phyloP scores from a whole-genome alignment of 73 alveolate genomes.

The Breviolum minutum region DNA sequence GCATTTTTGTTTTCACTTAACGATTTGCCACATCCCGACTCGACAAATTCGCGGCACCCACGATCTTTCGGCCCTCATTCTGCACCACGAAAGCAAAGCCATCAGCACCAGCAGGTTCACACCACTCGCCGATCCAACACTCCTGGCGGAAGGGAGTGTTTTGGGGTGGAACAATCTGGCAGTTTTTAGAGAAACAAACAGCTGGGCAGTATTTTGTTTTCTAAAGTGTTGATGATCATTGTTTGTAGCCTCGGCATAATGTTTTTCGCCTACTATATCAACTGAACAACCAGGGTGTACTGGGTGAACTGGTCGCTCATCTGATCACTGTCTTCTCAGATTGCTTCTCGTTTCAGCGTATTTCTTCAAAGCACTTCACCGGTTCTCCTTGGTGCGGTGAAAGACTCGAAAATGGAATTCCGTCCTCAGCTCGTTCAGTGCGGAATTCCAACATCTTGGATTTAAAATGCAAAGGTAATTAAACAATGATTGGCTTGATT shows the following conservation, averaged over 20 bases:
- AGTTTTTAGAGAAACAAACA: not conserved
- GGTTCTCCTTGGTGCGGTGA: constrained; percentile 70
- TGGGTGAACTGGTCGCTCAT: too few relatives aligned
- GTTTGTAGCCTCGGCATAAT: too few relatives aligned
- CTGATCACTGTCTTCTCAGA: too few relatives aligned
- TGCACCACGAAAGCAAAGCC: constrained; percentile 91
- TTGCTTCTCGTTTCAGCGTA: not conserved
- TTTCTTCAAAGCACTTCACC: not conserved
- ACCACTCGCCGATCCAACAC: constrained; percentile 92
- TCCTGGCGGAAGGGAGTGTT: not conserved
- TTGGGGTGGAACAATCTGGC: not conserved
- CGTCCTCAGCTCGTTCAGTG: constrained; percentile 35
- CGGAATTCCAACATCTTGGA: not conserved
- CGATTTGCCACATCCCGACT: too few relatives aligned
- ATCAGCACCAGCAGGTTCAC: constrained; percentile 93
- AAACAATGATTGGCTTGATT: too few relatives aligned
- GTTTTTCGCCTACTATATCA: too few relatives aligned
- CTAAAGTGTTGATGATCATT: too few relatives aligned
- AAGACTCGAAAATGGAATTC: constrained; percentile 84
- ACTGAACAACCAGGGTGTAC: too few relatives aligned
- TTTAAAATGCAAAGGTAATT: too few relatives aligned
- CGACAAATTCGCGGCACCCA: not conserved
- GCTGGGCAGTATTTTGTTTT: not conserved
- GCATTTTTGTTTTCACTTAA: too few relatives aligned
- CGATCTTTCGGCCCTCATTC: constrained; percentile 91